Evolutionary conservation across 2,329 filamentous ascomycete species (phyloP), one percentile per base, ranked within the genome.

Genomic region (Calonectria pseudoreteaudii): DNA sequence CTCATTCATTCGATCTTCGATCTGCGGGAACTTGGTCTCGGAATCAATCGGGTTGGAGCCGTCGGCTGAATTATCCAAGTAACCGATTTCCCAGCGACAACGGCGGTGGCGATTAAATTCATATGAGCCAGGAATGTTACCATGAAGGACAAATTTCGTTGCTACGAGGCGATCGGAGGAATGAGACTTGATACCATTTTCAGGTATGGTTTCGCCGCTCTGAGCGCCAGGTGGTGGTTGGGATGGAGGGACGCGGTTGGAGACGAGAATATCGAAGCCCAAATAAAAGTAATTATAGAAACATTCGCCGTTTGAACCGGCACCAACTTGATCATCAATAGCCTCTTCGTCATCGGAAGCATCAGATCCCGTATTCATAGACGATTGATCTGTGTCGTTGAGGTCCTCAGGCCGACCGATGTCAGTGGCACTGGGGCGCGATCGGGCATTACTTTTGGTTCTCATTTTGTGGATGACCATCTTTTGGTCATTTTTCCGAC

Each of bases 261-360:
- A 98, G n/a, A 99, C 91, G 7, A 98, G 89, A 13, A 98, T 91
- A 83, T 99, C 97, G 81, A 99, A 97, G 2, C 97, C 97, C 75
- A 98, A 93, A 77, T 96, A 94, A 82, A 98, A 99, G 83, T 99
- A 99, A 83, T 98, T 98, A 85, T 97, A 98, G 83, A 98, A 99
- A 77, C 93, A 95, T 82, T 97, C 95, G 5, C 92, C 90, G 1
- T 92, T 91, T 4, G 92, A 78, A 82, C 88, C 86, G 76, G 87
- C 86, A 1, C 87, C 86, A 4, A 86, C 82, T 36, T 91, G 90
- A 36, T 92, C 92, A 53, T 91, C 90, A 20, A 91, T 82, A 4
- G 86, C 89, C 72, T 90, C 90, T 66, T 91, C 91, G 28, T 90
- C 88, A 41, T 88, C 90, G 28, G 89, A 89, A 31, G 94, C 93